These are phyloP conservation scores for Echinosophora koreensis DNA, from an alignment of 306 rosid genomes.

Conservation along the genomic window DNA sequence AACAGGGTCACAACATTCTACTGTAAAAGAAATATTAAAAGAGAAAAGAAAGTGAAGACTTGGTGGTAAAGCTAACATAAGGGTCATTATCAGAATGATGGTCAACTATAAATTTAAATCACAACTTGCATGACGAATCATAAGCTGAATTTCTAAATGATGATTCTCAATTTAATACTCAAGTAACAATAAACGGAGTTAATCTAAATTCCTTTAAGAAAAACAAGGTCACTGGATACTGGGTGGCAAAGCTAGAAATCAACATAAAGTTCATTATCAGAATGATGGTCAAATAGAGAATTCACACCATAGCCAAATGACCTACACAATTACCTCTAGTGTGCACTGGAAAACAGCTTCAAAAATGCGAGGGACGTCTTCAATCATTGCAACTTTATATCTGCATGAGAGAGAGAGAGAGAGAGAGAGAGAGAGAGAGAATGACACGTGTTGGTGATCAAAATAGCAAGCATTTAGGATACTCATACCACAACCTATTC, in stretches of 20 bases:
- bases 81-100: too few species aligned
- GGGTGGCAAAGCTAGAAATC: not conserved
- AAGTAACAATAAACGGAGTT: too few species aligned
- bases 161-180: not conserved
- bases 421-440: constrained; percentile 1
- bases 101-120: not conserved
- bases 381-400: constrained; percentile 90
- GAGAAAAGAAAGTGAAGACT: not conserved
- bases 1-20: not conserved
- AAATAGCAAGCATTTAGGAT: not conserved
- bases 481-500: not conserved
- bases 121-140: not conserved
- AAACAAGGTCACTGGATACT: too few species aligned
- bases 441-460: not conserved
- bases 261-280: not conserved
- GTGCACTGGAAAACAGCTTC: constrained; percentile 99
- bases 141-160: not conserved
- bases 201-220: too few species aligned
- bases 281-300: constrained; percentile 13
- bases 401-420: constrained; percentile 47
- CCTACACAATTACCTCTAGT: constrained; percentile 70
- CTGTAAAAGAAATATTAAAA: not conserved
- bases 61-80: too few species aligned
- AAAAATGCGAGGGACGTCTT: constrained; percentile 95
- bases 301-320: constrained; percentile 12